phyloP scores from a whole-genome alignment of 176 grass and related monocot species.

The Thalia dealbata region DNA sequence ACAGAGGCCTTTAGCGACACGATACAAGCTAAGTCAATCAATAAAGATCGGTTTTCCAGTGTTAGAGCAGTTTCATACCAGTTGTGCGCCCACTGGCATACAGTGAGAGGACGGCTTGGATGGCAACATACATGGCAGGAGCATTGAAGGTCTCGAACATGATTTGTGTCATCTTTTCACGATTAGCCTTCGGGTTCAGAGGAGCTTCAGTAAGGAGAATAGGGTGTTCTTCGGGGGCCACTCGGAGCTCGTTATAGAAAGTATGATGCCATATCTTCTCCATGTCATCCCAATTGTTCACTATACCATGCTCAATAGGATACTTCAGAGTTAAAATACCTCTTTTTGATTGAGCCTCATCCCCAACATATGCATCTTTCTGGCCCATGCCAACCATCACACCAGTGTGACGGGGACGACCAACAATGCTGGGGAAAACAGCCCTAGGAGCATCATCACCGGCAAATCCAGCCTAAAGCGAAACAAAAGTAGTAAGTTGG shows the following conservation, averaged over 20 bases:
- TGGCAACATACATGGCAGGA: slow-evolving; percentile 60
- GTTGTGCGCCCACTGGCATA: slow-evolving; percentile 53
- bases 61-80: slow-evolving; percentile 6
- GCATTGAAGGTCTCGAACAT: slow-evolving; percentile 65
- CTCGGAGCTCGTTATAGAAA: slow-evolving; percentile 62
- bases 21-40: too few relatives aligned
- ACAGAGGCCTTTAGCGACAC: too few relatives aligned
- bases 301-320: slow-evolving; percentile 59
- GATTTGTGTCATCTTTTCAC: slow-evolving; percentile 74
- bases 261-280: slow-evolving; percentile 70
- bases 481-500: neutral
- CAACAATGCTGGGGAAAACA: slow-evolving; percentile 54
- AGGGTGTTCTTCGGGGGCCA: slow-evolving; percentile 55
- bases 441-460: slow-evolving; percentile 50
- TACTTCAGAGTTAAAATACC: slow-evolving; percentile 62
- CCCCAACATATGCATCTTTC: slow-evolving; percentile 62
- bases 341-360: slow-evolving; percentile 60
- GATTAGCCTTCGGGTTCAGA: slow-evolving; percentile 57
- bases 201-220: slow-evolving; percentile 40
- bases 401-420: slow-evolving; percentile 49
- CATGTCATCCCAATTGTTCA: slow-evolving; percentile 73
- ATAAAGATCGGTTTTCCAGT: neutral
- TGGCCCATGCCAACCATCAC: slow-evolving; percentile 69
- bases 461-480: slow-evolving; percentile 43
- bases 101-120: slow-evolving; percentile 56